These are phyloP conservation scores for Globisporangium canariense DNA, from an alignment of 352 stramenopile genomes.

Conservation along the genomic window DNA sequence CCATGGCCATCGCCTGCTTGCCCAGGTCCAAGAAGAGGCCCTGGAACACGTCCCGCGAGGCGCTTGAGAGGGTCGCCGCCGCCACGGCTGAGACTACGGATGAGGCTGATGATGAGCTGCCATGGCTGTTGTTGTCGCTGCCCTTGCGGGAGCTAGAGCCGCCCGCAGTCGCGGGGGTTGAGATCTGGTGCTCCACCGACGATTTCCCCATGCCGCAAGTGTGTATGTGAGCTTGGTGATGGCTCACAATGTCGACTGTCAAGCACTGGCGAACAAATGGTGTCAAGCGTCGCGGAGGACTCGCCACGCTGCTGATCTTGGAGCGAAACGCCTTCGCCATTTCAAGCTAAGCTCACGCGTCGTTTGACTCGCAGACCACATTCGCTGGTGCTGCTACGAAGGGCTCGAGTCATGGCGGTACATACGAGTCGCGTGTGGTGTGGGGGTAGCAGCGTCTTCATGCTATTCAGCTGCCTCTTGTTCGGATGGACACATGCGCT, in stretches of 20 bases:
- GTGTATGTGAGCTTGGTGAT: not conserved
- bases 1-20: slow-evolving; percentile 73
- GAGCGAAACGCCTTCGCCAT: too few species aligned
- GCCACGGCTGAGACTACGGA: not conserved
- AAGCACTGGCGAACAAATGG: not conserved
- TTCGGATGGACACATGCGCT: not conserved
- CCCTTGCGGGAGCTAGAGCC: not conserved
- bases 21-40: slow-evolving; percentile 66
- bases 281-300: not conserved
- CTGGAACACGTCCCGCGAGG: slow-evolving; percentile 63
- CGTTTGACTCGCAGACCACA: too few species aligned
- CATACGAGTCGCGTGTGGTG: not conserved
- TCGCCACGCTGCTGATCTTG: too few species aligned
- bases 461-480: not conserved
- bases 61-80: not conserved
- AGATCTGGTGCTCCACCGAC: slow-evolving; percentile 19
- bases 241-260: not conserved
- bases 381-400: too few species aligned
- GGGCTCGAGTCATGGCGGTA: not conserved
- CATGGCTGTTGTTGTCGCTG: not conserved
- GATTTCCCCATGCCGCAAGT: slow-evolving; percentile 24
- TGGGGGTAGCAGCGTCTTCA: too few species aligned
- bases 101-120: not conserved
- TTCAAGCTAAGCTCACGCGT: too few species aligned
- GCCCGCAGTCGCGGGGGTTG: slow-evolving; percentile 13